A percentile compares a stretch with the other conserved stretches of the same genome.
phyloP scores from a whole-genome alignment of 108 stramenopile species.

The Aurantiochytrium sp. region DNA sequence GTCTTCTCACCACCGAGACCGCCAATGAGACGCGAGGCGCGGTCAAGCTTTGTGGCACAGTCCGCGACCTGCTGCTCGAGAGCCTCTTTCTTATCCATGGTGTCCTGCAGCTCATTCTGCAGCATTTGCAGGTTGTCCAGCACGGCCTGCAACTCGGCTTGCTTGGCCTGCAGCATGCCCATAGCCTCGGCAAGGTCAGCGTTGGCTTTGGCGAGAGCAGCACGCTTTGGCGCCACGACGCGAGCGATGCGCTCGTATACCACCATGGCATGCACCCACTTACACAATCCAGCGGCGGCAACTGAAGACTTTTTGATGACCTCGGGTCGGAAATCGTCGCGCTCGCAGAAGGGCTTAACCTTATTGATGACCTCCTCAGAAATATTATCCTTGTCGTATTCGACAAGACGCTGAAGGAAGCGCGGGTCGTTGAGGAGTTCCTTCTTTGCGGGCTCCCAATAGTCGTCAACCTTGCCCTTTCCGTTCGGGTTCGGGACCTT shows the following conservation, averaged over 20 bases:
- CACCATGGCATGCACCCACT: slow-evolving; percentile 58
- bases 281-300: slow-evolving; percentile 53
- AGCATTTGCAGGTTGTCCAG: slow-evolving; percentile 53
- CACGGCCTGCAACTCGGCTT: slow-evolving; percentile 42
- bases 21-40: slow-evolving; percentile 50
- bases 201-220: slow-evolving; percentile 49
- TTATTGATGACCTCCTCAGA: slow-evolving; percentile 39
- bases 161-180: slow-evolving; percentile 37
- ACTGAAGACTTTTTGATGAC: slow-evolving; percentile 47
- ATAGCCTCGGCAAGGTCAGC: slow-evolving; percentile 37
- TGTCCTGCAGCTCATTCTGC: slow-evolving; percentile 30
- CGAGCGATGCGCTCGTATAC: slow-evolving; percentile 51
- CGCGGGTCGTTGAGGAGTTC: slow-evolving; percentile 39
- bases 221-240: slow-evolving; percentile 49
- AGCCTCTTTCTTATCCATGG: slow-evolving; percentile 21
- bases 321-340: slow-evolving; percentile 47
- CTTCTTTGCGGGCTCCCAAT: slow-evolving; percentile 55
- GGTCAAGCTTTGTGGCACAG: slow-evolving; percentile 49
- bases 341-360: slow-evolving; percentile 41
- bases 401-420: slow-evolving; percentile 48
- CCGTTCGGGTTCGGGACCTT: slow-evolving; percentile 44
- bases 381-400: slow-evolving; percentile 58
- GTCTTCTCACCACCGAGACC: slow-evolving; percentile 53
- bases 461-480: slow-evolving; percentile 47
- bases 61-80: slow-evolving; percentile 30